These are phyloP conservation scores for Dimocarpus longan DNA, from an alignment of 345 rosid species.

Conservation along the genomic window DNA sequence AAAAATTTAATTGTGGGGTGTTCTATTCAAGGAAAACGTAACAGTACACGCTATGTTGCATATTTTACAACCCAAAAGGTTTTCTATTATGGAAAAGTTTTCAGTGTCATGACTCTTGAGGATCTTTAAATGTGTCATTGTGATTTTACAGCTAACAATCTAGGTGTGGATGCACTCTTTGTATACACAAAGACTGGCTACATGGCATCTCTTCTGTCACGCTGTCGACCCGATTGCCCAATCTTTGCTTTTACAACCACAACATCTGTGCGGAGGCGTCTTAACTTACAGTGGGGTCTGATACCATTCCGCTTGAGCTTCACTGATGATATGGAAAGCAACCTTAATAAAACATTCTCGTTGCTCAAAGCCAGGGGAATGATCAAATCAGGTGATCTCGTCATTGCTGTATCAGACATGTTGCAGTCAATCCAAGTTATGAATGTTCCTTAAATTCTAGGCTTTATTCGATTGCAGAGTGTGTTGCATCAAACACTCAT, in stretches of 20 bases:
- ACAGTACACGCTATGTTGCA: not conserved
- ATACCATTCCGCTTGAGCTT: slow-evolving; percentile 96
- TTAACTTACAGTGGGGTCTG: slow-evolving; percentile 97
- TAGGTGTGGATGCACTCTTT: slow-evolving; percentile 89
- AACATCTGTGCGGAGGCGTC: slow-evolving; percentile 77
- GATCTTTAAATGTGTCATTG: slow-evolving; percentile 11
- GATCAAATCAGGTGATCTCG: slow-evolving; percentile 97
- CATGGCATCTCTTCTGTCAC: slow-evolving; percentile 91
- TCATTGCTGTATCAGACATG: slow-evolving; percentile 94
- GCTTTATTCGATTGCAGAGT: not conserved
- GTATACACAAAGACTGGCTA: slow-evolving; percentile 92
- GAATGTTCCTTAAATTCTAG: slow-evolving; percentile 66
- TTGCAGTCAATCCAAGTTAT: slow-evolving; percentile 94
- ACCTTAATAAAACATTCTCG: slow-evolving; percentile 88
- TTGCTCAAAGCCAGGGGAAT: slow-evolving; percentile 95
- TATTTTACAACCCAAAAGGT: not conserved
- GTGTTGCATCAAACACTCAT: slow-evolving; percentile 1
- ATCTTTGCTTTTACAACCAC: slow-evolving; percentile 89
- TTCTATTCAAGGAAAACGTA: not conserved
- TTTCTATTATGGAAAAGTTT: not conserved
- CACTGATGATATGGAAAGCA: slow-evolving; percentile 92
- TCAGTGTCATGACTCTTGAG: not conserved
- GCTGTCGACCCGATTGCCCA: slow-evolving; percentile 98
- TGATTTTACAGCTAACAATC: slow-evolving; percentile 79
- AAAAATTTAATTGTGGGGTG: not conserved